Evolutionary conservation across 345 rosid genomes (phyloP).

Genomic region (Dipteronia dyeriana): DNA sequence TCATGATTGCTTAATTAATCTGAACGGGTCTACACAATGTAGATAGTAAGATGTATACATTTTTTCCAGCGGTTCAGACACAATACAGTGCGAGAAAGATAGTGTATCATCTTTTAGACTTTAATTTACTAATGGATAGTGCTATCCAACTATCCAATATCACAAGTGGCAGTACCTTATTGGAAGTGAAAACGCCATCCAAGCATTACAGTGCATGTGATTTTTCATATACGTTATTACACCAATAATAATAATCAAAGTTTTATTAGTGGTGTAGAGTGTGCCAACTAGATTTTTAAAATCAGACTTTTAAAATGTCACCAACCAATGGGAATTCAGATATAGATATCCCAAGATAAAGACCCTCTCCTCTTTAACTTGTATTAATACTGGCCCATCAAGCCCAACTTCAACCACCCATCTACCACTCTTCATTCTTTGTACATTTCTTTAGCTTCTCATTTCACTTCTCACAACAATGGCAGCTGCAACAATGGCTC

Average conservation of each 20-base stretch:
- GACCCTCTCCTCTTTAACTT: neutral
- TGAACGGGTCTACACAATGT: no score
- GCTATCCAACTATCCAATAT: slow-evolving; percentile 15
- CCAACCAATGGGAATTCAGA: slow-evolving; percentile 27
- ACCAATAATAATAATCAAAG: neutral
- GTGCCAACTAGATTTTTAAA: slow-evolving; percentile 24
- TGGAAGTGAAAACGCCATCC: neutral
- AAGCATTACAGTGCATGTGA: neutral
- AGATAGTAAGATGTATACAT: no score
- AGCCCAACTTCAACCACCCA: neutral
- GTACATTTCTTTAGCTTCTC: neutral
- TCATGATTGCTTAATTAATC: no score
- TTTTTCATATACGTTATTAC: neutral
- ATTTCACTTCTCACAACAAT: slow-evolving; percentile 11
- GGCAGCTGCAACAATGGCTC: slow-evolving; percentile 54
- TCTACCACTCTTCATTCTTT: neutral
- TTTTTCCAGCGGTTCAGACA: no score
- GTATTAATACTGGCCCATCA: slow-evolving; percentile 23
- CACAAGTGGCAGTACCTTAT: slow-evolving; percentile 23
- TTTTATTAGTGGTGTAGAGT: slow-evolving; percentile 18
- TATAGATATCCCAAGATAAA: slow-evolving; percentile 39
- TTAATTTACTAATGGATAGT: slow-evolving; percentile 7
- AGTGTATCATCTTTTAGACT: neutral
- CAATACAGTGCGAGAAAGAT: no score
- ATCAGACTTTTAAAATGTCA: slow-evolving; percentile 7